Percentiles rank a stretch among this genome's conserved stretches.
These are phyloP conservation scores for Tinospora cordifolia DNA, from an alignment of 164 flowering plant species.

Conservation along the genomic window DNA sequence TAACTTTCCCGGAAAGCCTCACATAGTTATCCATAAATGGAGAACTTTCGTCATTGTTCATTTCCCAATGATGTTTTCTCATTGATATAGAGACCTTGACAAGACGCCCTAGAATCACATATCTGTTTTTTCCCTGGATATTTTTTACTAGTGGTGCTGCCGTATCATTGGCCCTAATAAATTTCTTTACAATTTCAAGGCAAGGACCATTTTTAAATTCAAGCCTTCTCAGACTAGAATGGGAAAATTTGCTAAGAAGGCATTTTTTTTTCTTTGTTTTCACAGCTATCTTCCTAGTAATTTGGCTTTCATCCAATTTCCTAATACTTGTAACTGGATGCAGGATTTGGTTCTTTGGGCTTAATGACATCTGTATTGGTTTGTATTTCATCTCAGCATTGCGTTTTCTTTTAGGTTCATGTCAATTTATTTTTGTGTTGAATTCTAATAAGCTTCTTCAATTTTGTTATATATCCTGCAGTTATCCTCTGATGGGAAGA, in stretches of 20 bases:
- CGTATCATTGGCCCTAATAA: background rate
- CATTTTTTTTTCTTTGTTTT: background rate
- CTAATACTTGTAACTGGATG: constrained; percentile 17
- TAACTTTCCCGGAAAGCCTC: background rate
- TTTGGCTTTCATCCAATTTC: background rate
- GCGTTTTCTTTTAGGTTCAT: background rate
- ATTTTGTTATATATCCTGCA: constrained; percentile 21
- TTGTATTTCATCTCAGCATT: constrained; percentile 17
- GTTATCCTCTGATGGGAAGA: constrained; percentile 93
- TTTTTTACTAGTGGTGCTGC: no score
- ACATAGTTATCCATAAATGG: no score
- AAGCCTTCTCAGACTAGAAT: background rate
- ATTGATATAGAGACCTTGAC: no score
- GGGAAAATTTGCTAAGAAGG: background rate
- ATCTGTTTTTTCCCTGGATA: no score
- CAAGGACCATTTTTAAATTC: background rate
- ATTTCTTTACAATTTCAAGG: background rate
- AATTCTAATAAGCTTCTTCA: background rate
- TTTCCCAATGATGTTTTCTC: no score
- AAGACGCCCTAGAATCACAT: no score
- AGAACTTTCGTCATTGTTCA: no score
- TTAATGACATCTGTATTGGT: constrained; percentile 94
- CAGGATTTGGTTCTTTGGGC: constrained; percentile 97
- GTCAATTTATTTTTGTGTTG: background rate
- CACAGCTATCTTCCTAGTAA: background rate